These are phyloP conservation scores for Sugiyamaella novakii DNA, from an alignment of 1,139 yeast genomes.

Conservation along the genomic window DNA sequence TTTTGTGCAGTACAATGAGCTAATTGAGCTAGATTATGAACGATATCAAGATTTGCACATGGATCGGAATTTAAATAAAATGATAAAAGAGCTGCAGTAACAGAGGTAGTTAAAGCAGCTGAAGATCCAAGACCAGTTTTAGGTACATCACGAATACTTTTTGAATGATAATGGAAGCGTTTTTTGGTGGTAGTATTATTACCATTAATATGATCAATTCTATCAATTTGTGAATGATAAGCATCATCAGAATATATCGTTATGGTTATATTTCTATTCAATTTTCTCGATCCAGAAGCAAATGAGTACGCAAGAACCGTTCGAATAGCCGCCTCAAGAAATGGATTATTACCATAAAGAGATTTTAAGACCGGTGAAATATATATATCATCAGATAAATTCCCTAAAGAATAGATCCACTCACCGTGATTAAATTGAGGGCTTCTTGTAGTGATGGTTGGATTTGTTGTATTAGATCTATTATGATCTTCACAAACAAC, in stretches of 20 bases:
- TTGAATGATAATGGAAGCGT: slow-evolving; percentile 60
- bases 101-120: slow-evolving; percentile 86
- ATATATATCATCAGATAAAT: not conserved
- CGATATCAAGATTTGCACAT: slow-evolving; percentile 30
- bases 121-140: slow-evolving; percentile 97
- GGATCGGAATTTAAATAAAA: slow-evolving; percentile 45
- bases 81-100: slow-evolving; percentile 68
- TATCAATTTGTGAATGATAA: slow-evolving; percentile 72
- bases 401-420: slow-evolving; percentile 57
- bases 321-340: slow-evolving; percentile 63
- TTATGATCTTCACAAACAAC: slow-evolving; percentile 44
- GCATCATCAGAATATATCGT: slow-evolving; percentile 83
- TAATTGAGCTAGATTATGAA: slow-evolving; percentile 84
- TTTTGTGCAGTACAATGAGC: slow-evolving; percentile 94
- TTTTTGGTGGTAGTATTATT: not conserved
- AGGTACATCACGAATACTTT: slow-evolving; percentile 69
- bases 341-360: slow-evolving; percentile 60
- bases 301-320: slow-evolving; percentile 56
- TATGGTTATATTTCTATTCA: slow-evolving; percentile 46
- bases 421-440: slow-evolving; percentile 76
- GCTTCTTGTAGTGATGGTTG: slow-evolving; percentile 55
- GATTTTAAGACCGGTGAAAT: slow-evolving; percentile 1
- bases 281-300: slow-evolving; percentile 36
- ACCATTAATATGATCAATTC: slow-evolving; percentile 35
- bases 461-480: slow-evolving; percentile 3